Percentiles rank a stretch among this genome's conserved stretches.
Evolutionary conservation across 257 asterid genomes (phyloP).

Genomic region (Capsicum chinense): DNA sequence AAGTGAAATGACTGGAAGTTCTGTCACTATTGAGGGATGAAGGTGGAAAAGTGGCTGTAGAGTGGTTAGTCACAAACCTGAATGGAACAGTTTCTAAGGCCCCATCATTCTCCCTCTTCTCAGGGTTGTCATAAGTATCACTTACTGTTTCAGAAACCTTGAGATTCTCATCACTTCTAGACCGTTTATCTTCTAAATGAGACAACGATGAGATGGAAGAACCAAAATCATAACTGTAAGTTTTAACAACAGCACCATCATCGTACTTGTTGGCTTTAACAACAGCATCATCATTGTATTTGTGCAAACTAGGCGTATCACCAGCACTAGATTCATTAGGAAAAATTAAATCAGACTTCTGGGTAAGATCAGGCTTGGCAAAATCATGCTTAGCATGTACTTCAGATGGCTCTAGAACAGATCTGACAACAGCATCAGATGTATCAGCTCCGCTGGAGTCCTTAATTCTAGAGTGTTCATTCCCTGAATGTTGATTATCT

Average conservation of each 20-base stretch:
- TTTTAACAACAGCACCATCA: constrained; percentile 19
- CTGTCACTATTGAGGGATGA: constrained; percentile 41
- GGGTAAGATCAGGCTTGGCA: constrained; percentile 44
- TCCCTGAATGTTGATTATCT: constrained; percentile 55
- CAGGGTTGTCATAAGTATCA: constrained; percentile 39
- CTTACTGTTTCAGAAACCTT: constrained; percentile 40
- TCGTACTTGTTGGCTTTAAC: constrained; percentile 32
- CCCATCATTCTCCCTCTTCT: constrained; percentile 49
- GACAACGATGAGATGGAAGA: constrained; percentile 38
- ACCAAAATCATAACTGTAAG: constrained; percentile 32
- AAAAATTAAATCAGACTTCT: constrained; percentile 42
- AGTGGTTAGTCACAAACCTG: constrained; percentile 37
- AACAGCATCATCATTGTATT: not conserved
- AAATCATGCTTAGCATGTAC: constrained; percentile 41
- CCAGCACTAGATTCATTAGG: constrained; percentile 37
- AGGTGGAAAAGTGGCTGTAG: constrained; percentile 38
- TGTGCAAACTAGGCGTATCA: not conserved
- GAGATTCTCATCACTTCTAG: constrained; percentile 45
- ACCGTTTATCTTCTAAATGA: constrained; percentile 43
- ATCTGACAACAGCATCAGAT: constrained; percentile 55
- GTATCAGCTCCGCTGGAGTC: constrained; percentile 58
- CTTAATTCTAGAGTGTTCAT: constrained; percentile 43
- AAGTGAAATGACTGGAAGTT: constrained; percentile 41
- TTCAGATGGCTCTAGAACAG: constrained; percentile 42
- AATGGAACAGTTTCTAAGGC: constrained; percentile 46